Percentiles rank a stretch among this genome's conserved stretches.
Conservation (phyloP, 2,329 filamentous ascomycete species). For the Stachybotrys elegans region DNA sequence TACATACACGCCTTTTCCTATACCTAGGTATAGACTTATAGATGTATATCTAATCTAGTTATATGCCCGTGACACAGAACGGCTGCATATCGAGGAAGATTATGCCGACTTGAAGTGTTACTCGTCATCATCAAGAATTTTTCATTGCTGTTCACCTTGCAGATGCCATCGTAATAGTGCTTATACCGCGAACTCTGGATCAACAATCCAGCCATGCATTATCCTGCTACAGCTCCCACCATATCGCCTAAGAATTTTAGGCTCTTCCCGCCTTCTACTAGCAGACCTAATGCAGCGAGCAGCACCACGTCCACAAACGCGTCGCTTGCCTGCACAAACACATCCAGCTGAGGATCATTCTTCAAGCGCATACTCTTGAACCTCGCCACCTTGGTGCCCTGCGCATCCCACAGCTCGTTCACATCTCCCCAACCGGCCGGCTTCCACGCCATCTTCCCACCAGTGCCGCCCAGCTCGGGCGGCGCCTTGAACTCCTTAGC, state of each 20-base stretch:
- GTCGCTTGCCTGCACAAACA: constrained; percentile 1
- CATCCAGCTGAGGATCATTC: neutral
- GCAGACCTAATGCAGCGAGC: neutral
- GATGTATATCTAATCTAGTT: too few relatives aligned
- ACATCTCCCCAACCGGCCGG: constrained; percentile 1
- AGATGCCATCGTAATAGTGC: too few relatives aligned
- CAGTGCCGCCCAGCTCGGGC: neutral
- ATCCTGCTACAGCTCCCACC: neutral
- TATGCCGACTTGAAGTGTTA: too few relatives aligned
- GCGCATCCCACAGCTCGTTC: neutral
- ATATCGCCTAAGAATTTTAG: neutral
- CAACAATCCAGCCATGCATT: too few relatives aligned
- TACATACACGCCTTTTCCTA: too few relatives aligned
- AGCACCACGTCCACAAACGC: neutral
- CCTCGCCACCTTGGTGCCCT: neutral
- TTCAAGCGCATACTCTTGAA: neutral
- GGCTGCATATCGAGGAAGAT: too few relatives aligned
- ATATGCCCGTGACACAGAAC: too few relatives aligned
- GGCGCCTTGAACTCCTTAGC: constrained; percentile 2
- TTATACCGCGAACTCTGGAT: too few relatives aligned
- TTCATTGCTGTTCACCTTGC: too few relatives aligned
- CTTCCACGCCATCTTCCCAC: constrained; percentile 1
- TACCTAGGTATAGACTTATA: too few relatives aligned
- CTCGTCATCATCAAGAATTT: too few relatives aligned
- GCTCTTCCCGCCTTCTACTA: constrained; percentile 1